Evolutionary conservation across 768 basidiomycete genomes (phyloP), one percentile per base, ranked within the genome.

Genomic region (Tephrocybe sp.): DNA sequence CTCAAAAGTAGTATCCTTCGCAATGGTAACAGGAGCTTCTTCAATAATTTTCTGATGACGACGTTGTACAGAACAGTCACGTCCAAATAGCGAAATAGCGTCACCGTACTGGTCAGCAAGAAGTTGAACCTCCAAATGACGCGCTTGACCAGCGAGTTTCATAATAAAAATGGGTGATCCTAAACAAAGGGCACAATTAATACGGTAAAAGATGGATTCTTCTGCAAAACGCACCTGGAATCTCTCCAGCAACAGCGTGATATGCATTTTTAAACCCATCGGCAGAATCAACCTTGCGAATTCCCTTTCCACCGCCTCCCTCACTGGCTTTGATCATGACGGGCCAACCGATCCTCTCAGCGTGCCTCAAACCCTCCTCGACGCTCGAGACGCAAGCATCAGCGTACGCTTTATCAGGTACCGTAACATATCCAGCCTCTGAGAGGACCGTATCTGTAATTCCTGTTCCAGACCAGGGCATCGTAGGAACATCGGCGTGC

Each of bases 281-380:
- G 1, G 87, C 74, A 42, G 74, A 72, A 44, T 96, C 92, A 23
- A 99, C 97, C 73, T 90, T 98, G 48, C 97, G 79, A 53, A 99
- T 99, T 71, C 97, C 97, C 70, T 99, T 99, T 52, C 97, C 97
- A 69, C 97, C 97, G 60, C 97, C 97, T 58, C 97, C 97, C 69
- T 99, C 97, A 57, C 90, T 93, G 5, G 97, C 97, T 76, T 99
- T 99, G 75, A 99, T 98, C 97, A 99, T 99, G 56, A 99, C 84
- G 0, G 97, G 97, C 79, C 82, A 98, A 10, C 96, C 95, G 45
- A 99, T 97, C 65, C 83, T 72, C 65, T 92, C 86, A 0, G 96
- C 91, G 62, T 78, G 84, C 55, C 74, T 69, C 51, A 98, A 65
- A 17, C 97, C 97, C 56, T 97, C 86, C 66, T 93, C 92, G 39